Conservation (phyloP, 805 yeast genomes). For the Sugiyamaella chiloensis region DNA sequence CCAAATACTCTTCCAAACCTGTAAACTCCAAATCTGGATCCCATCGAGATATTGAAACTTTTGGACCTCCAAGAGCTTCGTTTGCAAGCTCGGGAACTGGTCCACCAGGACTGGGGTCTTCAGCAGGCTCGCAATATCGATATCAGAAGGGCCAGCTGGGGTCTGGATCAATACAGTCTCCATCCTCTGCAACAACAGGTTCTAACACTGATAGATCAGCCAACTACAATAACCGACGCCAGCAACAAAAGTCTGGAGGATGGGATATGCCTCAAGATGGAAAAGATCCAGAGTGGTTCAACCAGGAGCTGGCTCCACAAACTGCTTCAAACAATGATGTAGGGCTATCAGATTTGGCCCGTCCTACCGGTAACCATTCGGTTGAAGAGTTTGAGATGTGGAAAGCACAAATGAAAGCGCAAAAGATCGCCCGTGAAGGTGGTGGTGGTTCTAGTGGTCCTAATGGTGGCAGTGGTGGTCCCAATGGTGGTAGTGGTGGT, state of each 20-base stretch:
- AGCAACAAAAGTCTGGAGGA: neutral
- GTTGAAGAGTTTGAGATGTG: conserved; percentile 33
- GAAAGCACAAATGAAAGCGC: conserved; percentile 31
- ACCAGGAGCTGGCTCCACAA: neutral
- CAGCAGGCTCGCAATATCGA: neutral
- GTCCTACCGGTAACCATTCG: conserved; percentile 20
- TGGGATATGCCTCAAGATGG: conserved; percentile 1
- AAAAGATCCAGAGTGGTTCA: neutral
- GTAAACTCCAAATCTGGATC: neutral
- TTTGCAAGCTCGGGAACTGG: conserved; percentile 1
- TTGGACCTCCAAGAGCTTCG: conserved; percentile 5
- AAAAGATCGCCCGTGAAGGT: conserved; percentile 23
- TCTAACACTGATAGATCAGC: neutral
- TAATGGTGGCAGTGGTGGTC: too few species aligned
- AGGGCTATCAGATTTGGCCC: neutral
- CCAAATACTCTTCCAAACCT: neutral
- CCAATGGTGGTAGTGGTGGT: too few species aligned
- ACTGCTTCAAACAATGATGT: neutral
- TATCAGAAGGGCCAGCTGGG: neutral
- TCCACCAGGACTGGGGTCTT: neutral
- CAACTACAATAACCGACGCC: neutral
- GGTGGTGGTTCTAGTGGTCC: conserved; percentile 21
- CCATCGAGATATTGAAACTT: neutral
- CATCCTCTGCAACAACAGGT: neutral
- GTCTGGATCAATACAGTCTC: neutral